Evolutionary conservation across 768 basidiomycete genomes (phyloP), one percentile per base, ranked within the genome.

Genomic region (Macrolepiota fuliginosa): DNA sequence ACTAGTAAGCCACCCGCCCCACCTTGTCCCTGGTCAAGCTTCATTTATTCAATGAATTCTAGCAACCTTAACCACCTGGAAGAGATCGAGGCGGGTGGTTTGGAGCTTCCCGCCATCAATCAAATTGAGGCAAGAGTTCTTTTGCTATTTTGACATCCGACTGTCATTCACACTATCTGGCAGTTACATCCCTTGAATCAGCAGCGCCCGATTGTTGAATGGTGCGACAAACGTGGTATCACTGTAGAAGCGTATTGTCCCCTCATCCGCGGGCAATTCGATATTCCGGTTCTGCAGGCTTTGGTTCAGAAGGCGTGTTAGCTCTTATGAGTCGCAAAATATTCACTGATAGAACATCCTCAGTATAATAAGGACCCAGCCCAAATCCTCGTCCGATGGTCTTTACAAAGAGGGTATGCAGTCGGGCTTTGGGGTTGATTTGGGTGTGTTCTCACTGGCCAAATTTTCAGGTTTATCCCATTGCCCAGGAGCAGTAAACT

Each of bases 311-410:
- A 89, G 78, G 91, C 89, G 61, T 15, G 74, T 63, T 39, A 40
- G 19, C 35, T 36, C n/a, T 13, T 19, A 13, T 19, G n/a, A 19
- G 47, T 56, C 52, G 13, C 12, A 42, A 9, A 56, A 24, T 24
- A 47, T 32, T 25, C 27, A 32, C 32, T 42, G 22, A 52, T 13
- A 46, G 32, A 59, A 36, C 17, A 52, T 25, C 45, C 37, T 22
- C 63, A 92, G 88, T 72, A 86, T 65, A 72, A 73, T 45, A 83
- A 84, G 58, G 83, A 87, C 45, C 82, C 83, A 4, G 87, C 93
- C 17, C 95, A 97, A 68, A 79, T 96, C 49, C 81, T 97, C 15
- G 76, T 97, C 59, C 84, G 96, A 24, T 97, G 94, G 92, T 95
- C 93, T 29, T 32, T 32, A 7, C 95, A 97, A 71, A 85, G 82